These are phyloP conservation scores for Nephelium lappaceum DNA, from an alignment of 345 rosid genomes.

Conservation along the genomic window DNA sequence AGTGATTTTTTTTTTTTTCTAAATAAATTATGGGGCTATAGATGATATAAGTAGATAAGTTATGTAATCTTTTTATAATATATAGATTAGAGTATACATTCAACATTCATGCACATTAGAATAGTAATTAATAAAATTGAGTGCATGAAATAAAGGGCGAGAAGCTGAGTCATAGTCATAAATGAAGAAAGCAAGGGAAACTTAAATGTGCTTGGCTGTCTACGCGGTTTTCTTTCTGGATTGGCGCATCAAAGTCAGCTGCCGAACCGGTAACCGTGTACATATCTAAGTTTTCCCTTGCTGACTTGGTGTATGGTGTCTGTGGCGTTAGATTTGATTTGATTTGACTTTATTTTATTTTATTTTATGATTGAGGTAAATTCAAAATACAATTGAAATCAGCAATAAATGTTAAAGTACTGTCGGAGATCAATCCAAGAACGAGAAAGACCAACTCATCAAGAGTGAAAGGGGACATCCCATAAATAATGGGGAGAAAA, in stretches of 20 bases:
- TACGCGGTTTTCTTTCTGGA: constrained; percentile 43
- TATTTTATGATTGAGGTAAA: no score
- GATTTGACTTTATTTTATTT: no score
- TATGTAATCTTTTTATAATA: not conserved
- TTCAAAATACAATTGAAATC: no score
- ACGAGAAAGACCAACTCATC: no score
- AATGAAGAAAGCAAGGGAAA: constrained; percentile 3
- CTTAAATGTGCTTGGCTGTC: constrained; percentile 38
- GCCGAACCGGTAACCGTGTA: constrained; percentile 6
- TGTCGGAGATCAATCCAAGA: no score
- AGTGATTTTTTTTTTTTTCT: not conserved
- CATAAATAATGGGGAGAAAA: no score
- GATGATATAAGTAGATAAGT: not conserved
- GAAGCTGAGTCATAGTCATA: not conserved
- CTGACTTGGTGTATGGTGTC: no score
- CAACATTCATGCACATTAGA: not conserved
- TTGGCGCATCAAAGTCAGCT: constrained; percentile 4
- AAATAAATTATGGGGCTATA: not conserved
- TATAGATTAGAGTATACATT: not conserved
- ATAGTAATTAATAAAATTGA: not conserved
- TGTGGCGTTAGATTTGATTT: not conserved
- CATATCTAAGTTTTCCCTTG: not conserved
- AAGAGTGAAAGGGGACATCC: no score
- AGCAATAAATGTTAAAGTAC: no score
- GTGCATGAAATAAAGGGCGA: not conserved